Conservation (phyloP, 352 stramenopile species). For the Pilasporangium apinafurcum region DNA sequence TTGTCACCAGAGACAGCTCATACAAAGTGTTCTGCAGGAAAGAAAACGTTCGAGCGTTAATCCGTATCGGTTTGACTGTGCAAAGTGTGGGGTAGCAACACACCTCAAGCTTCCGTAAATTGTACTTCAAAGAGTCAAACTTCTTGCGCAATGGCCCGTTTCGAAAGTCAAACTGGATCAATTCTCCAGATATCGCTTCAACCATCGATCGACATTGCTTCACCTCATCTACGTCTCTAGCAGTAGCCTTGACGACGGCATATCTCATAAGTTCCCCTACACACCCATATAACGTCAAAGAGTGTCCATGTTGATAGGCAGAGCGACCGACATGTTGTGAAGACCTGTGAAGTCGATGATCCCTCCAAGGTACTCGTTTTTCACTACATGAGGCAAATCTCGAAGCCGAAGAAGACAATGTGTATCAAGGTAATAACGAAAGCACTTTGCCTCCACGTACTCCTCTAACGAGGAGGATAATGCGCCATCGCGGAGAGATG, state of each 20-base stretch:
- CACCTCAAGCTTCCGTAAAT: slow-evolving; percentile 89
- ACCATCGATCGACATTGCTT: slow-evolving; percentile 80
- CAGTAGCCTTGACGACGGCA: slow-evolving; percentile 84
- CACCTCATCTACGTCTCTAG: slow-evolving; percentile 78
- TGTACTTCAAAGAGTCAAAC: slow-evolving; percentile 95
- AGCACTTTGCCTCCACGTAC: slow-evolving; percentile 92
- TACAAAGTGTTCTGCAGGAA: slow-evolving; percentile 88
- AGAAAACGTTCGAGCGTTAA: too few relatives aligned
- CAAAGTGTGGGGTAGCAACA: too few relatives aligned
- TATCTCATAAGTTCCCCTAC: slow-evolving; percentile 86
- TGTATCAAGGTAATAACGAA: slow-evolving; percentile 75
- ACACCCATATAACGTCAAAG: slow-evolving; percentile 31
- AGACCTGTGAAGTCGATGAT: slow-evolving; percentile 92
- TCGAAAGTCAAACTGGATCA: slow-evolving; percentile 93
- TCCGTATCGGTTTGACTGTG: too few relatives aligned
- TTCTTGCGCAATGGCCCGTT: slow-evolving; percentile 91
- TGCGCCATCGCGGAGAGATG: slow-evolving; percentile 69
- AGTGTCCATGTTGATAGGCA: background rate
- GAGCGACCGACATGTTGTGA: background rate
- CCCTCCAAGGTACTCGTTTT: slow-evolving; percentile 93
- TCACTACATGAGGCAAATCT: slow-evolving; percentile 43
- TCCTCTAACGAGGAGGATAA: slow-evolving; percentile 90
- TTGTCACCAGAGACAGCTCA: slow-evolving; percentile 86
- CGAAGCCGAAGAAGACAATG: slow-evolving; percentile 48
- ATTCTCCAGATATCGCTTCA: slow-evolving; percentile 79